phyloP scores from a whole-genome alignment of 2,329 filamentous ascomycete genomes.

The Cytospora schulzeri region DNA sequence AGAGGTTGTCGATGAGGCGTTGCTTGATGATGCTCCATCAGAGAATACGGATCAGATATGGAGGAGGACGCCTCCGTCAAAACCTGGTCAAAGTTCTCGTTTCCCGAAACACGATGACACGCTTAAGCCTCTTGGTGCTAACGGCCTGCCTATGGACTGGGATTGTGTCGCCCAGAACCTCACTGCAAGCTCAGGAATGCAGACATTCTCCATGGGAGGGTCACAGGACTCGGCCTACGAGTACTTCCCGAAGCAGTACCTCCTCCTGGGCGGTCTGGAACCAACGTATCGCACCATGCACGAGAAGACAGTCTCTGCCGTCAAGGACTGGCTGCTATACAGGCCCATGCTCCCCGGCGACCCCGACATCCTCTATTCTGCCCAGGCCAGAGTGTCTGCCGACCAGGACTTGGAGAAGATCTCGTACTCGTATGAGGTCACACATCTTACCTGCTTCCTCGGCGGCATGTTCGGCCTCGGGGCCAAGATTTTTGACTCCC shows the following conservation, averaged over 20 bases:
- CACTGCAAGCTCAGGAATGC: slow-evolving; percentile 45
- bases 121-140: slow-evolving; percentile 37
- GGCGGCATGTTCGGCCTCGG: slow-evolving; percentile 71
- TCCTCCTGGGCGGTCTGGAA: slow-evolving; percentile 75
- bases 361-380: slow-evolving; percentile 73
- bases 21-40: neutral
- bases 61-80: neutral
- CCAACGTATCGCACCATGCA: slow-evolving; percentile 75
- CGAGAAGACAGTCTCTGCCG: slow-evolving; percentile 64
- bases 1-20: neutral
- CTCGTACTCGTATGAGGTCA: slow-evolving; percentile 56
- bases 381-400: slow-evolving; percentile 56
- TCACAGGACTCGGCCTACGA: slow-evolving; percentile 72
- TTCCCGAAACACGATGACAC: neutral
- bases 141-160: slow-evolving; percentile 40
- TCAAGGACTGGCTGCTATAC: slow-evolving; percentile 75
- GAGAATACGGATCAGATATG: neutral
- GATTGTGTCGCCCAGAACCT: slow-evolving; percentile 65
- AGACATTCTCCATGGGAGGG: slow-evolving; percentile 63
- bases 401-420: slow-evolving; percentile 40
- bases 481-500: slow-evolving; percentile 61
- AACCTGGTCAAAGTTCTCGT: neutral
- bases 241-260: slow-evolving; percentile 70
- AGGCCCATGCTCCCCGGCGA: slow-evolving; percentile 71
- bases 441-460: slow-evolving; percentile 68